Base-by-base conservation (phyloP, 768 basidiomycete species). In the Suillus occidentalis region DNA sequence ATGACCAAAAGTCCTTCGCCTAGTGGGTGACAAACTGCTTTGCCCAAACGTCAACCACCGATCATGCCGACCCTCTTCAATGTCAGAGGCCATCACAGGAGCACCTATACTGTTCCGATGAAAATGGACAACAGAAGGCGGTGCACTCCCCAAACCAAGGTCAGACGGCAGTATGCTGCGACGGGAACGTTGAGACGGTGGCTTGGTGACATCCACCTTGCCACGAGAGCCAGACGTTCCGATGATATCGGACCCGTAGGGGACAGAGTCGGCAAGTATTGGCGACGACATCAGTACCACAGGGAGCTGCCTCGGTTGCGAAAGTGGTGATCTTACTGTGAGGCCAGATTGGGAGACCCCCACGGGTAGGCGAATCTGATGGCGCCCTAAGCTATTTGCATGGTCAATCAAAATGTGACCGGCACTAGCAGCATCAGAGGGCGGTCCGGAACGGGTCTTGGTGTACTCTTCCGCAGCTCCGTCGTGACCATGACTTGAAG, bases 191-290 rank as follows among this genome's bases (percentile, higher is more conserved):
- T 31, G 58, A 37, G 58, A 52, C 31, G 8, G 49, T 34, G 36
- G 42, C 37, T 57, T 53, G 18, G 62, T 16, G 37, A 39, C 34
- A 40, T 65, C 64, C 28, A 62, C 39, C 37, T n/a, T 28, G 43
- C 25, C 52, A n/a, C 49, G 45, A 37, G 60, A 36, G 22, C 43
- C 34, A 5, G n/a, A 12, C 22, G 40, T 18, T 55, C 70, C 69
- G 13, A 78, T 65, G 64, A 77, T 75, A 63, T 77, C 77, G 6
- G 77, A 76, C 3, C 74, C 73, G 13, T 74, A 66, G 50, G 72
- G 56, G 37, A 66, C 64, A 28, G 69, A 68, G 50, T 60, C 57
- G 6, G 52, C 36, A 31, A 45, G 66, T 53, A 18, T 49, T 31
- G 20, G 65, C 16, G 36, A 61, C 34, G 37, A 55, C 18, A 20